phyloP scores from a whole-genome alignment of 331 rosid species.

The Arachis monticola region DNA sequence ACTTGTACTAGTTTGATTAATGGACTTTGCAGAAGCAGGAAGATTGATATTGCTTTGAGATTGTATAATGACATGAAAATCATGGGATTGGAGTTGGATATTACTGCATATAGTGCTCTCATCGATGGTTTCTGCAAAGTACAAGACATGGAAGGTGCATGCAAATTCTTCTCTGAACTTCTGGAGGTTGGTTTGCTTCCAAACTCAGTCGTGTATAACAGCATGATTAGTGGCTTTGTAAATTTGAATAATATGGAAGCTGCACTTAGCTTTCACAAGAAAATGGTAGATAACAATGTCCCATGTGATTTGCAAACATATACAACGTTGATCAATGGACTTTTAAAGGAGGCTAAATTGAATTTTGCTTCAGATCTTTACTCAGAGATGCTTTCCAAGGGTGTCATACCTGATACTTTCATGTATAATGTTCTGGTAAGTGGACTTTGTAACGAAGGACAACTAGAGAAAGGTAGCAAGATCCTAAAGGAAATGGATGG shows the following conservation, averaged over 20 bases:
- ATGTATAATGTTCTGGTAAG: slow-evolving; percentile 55
- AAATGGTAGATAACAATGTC: slow-evolving; percentile 62
- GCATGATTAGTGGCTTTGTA: slow-evolving; percentile 71
- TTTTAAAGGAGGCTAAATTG: slow-evolving; percentile 62
- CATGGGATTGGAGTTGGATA: slow-evolving; percentile 67
- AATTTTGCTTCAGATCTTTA: slow-evolving; percentile 64
- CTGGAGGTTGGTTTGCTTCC: slow-evolving; percentile 72
- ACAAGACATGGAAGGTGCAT: slow-evolving; percentile 74
- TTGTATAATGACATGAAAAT: slow-evolving; percentile 63
- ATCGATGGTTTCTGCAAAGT: slow-evolving; percentile 72
- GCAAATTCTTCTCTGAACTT: slow-evolving; percentile 60
- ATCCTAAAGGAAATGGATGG: slow-evolving; percentile 63
- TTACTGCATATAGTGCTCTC: slow-evolving; percentile 58
- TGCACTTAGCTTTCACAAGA: slow-evolving; percentile 59
- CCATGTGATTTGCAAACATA: slow-evolving; percentile 64
- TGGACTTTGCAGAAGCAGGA: slow-evolving; percentile 67
- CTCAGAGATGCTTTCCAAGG: slow-evolving; percentile 78
- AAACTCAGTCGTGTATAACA: slow-evolving; percentile 62
- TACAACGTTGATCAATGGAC: slow-evolving; percentile 68
- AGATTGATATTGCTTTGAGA: slow-evolving; percentile 63
- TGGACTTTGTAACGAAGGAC: slow-evolving; percentile 68
- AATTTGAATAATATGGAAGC: slow-evolving; percentile 69
- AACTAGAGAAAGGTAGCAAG: slow-evolving; percentile 66
- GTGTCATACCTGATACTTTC: slow-evolving; percentile 61
- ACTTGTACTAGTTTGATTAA: slow-evolving; percentile 66